A percentile compares a stretch with the other conserved stretches of the same genome.
phyloP scores from a whole-genome alignment of 495 filamentous ascomycete species.

The Tuber borchii region DNA sequence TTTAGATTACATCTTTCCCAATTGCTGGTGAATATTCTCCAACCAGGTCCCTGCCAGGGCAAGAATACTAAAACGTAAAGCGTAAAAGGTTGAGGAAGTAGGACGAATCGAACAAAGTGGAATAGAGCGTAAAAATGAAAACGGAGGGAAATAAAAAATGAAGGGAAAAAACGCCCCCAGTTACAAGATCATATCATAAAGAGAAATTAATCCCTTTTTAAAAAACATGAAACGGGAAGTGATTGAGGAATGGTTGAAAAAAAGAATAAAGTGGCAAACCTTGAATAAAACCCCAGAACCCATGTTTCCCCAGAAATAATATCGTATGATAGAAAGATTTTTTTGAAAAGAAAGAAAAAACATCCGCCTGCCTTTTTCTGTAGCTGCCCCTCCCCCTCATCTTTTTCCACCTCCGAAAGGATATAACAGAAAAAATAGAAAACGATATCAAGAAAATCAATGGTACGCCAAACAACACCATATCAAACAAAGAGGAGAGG shows the following conservation, averaged over 20 bases:
- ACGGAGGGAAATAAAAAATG: not conserved
- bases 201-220: not conserved
- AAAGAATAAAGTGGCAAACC: not conserved
- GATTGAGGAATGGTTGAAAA: not conserved
- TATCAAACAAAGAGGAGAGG: not conserved
- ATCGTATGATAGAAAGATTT: not conserved
- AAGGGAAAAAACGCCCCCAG: conserved; percentile 29
- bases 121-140: not conserved
- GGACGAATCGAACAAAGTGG: not conserved
- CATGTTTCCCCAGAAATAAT: conserved; percentile 3
- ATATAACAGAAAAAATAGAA: not conserved
- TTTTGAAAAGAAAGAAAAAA: not conserved
- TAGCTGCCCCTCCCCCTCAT: not conserved
- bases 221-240: not conserved
- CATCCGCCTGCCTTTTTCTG: not conserved
- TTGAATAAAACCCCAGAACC: conserved; percentile 1
- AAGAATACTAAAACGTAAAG: not conserved
- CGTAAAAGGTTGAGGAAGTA: not conserved
- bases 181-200: conserved; percentile 25
- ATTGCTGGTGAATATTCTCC: conserved; percentile 1
- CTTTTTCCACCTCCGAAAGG: not conserved
- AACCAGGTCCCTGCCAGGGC: not conserved
- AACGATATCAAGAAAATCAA: conserved; percentile 3
- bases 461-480: conserved; percentile 1
- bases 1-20: conserved; percentile 1